Conservation (phyloP, 2,329 filamentous ascomycete genomes). For the Rachicladosporium sp. region DNA sequence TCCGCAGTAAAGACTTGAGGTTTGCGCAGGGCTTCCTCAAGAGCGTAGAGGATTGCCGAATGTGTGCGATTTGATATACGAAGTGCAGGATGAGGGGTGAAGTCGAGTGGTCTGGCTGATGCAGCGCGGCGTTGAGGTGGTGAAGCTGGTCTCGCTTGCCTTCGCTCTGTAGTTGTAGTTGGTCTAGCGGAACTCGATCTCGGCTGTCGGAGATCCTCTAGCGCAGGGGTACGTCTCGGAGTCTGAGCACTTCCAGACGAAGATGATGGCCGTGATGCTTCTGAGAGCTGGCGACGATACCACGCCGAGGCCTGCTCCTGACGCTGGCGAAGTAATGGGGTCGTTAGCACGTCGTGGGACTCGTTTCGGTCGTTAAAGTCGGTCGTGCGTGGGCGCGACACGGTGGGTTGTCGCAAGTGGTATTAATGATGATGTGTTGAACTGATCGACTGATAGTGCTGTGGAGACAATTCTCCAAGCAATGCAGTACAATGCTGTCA, state of each 20-base stretch:
- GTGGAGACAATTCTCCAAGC: not conserved
- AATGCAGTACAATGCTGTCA: not conserved
- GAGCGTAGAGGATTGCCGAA: constrained; percentile 79
- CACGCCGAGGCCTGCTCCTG: no score
- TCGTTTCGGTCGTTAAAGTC: constrained; percentile 43
- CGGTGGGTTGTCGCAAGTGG: constrained; percentile 11
- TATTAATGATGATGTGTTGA: constrained; percentile 1
- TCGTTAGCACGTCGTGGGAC: constrained; percentile 41
- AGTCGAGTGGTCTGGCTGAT: constrained; percentile 9
- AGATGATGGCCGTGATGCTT: no score
- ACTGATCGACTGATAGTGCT: not conserved
- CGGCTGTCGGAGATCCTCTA: constrained; percentile 9
- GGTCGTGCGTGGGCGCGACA: constrained; percentile 31
- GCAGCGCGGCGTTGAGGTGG: constrained; percentile 23
- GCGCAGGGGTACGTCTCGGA: no score
- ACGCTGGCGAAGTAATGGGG: constrained; percentile 29
- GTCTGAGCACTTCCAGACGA: no score
- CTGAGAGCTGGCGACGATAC: no score
- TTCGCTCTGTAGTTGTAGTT: constrained; percentile 9
- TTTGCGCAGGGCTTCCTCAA: constrained; percentile 79
- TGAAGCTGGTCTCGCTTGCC: constrained; percentile 1
- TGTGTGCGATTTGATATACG: constrained; percentile 75
- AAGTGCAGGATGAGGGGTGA: constrained; percentile 41
- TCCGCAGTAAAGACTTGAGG: constrained; percentile 77
- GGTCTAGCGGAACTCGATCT: constrained; percentile 35